Evolutionary conservation across 768 basidiomycete genomes (phyloP), one percentile per base, ranked within the genome.

Genomic region (Paxillus involutus): DNA sequence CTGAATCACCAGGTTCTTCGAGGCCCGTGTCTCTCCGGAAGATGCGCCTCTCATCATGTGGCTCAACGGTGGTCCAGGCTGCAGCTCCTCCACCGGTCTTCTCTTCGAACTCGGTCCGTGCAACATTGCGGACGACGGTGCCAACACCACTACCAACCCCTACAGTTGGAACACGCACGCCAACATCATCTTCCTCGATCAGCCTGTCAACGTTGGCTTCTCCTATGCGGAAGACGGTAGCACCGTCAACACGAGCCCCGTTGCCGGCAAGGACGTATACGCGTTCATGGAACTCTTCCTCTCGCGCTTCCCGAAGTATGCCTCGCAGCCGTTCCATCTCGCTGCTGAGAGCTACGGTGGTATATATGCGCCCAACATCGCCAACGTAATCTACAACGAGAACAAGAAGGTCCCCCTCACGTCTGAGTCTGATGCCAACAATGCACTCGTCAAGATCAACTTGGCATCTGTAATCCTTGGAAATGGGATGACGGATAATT

Each of bases 31-130:
- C 50, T 77, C 82, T 16, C 94, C 96, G 0, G 72, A 80, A 47
- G 76, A 83, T 49, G 93, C 89, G 6, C 95, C 94, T 4, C 79
- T 98, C 2, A 78, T 95, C 9, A 76, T 97, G 44, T 97, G 95
- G 95, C 76, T 92, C n/a, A 92, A 91, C 59, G 91, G 91, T 33
- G 87, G 88, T 12, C 85, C 84, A 19, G 82, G 85, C 9, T 85
- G 84, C 72, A 85, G 82, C 51, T 88, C 85, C 8, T 83, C 86
- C 10, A 89, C 91, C 1, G 95, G 95, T 10, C 80, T 97, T 21
- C 76, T 98, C 14, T 92, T 96, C 61, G 94, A 98, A 66, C 84
- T 96, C 19, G 96, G 96, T 0, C 94, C 96, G 0, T 98, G 96
- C 72, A 73, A 72, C 30, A 77, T 98, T 56, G 73, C 80, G 16